These are phyloP conservation scores for Schizochytrium sp. DNA, from an alignment of 108 stramenopile species.

Conservation along the genomic window DNA sequence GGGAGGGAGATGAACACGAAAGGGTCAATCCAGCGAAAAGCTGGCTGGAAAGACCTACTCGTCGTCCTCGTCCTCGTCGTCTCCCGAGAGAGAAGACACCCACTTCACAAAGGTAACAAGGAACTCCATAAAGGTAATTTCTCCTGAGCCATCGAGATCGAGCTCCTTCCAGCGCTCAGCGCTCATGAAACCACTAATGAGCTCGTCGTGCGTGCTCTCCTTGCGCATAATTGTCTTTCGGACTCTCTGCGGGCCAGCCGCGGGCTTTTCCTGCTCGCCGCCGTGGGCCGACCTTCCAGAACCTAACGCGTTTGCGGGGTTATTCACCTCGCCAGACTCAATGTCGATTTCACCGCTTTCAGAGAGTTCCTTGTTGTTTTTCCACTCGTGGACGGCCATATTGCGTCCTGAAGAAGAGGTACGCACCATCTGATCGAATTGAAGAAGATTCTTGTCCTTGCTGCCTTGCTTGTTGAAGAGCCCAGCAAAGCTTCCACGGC, in stretches of 20 bases:
- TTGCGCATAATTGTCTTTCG: not conserved
- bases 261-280: not conserved
- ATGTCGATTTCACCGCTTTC: not conserved
- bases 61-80: not conserved
- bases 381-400: not conserved
- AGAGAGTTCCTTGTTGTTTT: not conserved
- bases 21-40: too few species aligned
- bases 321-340: not conserved
- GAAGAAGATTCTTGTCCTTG: not conserved
- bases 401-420: not conserved
- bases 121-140: not conserved
- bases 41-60: not conserved
- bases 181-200: not conserved
- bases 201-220: not conserved
- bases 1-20: too few species aligned
- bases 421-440: not conserved
- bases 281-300: too few species aligned
- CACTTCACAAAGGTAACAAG: not conserved
- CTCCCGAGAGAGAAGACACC: not conserved
- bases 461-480: not conserved
- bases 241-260: too few species aligned
- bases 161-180: conserved; percentile 10
- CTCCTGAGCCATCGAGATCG: not conserved
- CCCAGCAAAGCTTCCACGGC: not conserved
- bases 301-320: not conserved